These are phyloP conservation scores for Epichloe elymi DNA, from an alignment of 2,329 filamentous ascomycete genomes.

Conservation along the genomic window DNA sequence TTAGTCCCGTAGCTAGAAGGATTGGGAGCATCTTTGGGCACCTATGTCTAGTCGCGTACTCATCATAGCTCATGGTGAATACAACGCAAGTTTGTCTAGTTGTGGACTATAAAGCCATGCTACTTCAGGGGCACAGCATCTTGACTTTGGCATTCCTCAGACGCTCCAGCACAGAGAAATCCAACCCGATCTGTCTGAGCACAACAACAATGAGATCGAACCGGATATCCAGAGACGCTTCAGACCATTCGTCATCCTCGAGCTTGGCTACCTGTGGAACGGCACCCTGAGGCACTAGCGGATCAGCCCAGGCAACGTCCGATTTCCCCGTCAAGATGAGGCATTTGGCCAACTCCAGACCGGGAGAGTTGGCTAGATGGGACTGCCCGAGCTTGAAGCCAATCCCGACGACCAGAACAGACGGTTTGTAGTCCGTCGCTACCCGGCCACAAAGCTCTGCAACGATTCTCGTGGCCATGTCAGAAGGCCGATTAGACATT, in stretches of 20 bases:
- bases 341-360: conserved; percentile 27
- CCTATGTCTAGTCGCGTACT: too few relatives aligned
- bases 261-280: conserved; percentile 27
- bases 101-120: too few relatives aligned
- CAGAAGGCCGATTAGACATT: conserved; percentile 29
- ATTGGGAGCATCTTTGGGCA: too few relatives aligned
- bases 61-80: too few relatives aligned
- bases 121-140: conserved; percentile 21
- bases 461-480: conserved; percentile 24
- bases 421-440: conserved; percentile 8
- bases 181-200: conserved; percentile 28
- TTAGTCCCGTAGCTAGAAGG: too few relatives aligned
- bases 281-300: conserved; percentile 27
- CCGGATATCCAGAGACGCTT: conserved; percentile 17
- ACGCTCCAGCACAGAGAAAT: conserved; percentile 24
- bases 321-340: conserved; percentile 23
- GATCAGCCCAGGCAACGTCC: conserved; percentile 31
- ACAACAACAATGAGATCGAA: conserved; percentile 33
- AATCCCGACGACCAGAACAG: conserved; percentile 32
- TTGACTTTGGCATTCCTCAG: conserved; percentile 23
- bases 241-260: conserved; percentile 24
- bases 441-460: conserved; percentile 14
- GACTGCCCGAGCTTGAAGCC: conserved; percentile 38
- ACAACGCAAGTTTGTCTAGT: background rate
- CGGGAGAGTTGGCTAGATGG: conserved; percentile 33